Percentiles rank a stretch among this genome's conserved stretches.
phyloP scores from a whole-genome alignment of 108 stramenopile species.

The Cyclotella kingstonii region DNA sequence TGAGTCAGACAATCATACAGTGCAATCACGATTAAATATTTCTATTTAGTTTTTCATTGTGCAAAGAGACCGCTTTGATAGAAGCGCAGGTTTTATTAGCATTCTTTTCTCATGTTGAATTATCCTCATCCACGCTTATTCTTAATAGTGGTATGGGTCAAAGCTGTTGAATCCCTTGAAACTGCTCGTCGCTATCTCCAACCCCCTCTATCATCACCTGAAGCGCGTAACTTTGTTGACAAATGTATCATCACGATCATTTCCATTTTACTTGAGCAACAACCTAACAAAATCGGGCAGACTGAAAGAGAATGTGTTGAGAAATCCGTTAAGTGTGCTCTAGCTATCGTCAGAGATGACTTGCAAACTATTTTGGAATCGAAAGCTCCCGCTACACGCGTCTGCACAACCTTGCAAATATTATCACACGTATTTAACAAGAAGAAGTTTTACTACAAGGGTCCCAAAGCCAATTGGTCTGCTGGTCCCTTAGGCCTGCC shows the following conservation, averaged over 20 bases:
- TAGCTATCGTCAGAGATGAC: conserved; percentile 63
- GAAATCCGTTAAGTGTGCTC: conserved; percentile 57
- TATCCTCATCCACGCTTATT: not conserved
- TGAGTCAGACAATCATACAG: conserved; percentile 42
- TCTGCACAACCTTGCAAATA: conserved; percentile 40
- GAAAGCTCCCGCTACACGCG: not conserved
- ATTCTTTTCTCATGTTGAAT: conserved; percentile 1
- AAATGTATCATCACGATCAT: conserved; percentile 73
- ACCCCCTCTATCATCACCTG: conserved; percentile 4
- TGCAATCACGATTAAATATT: no score
- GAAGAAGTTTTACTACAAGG: conserved; percentile 80
- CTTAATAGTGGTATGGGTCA: conserved; percentile 72
- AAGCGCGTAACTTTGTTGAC: conserved; percentile 70
- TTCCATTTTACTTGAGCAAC: conserved; percentile 81
- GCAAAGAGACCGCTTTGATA: not conserved
- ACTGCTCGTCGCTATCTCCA: conserved; percentile 26
- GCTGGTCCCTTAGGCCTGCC: conserved; percentile 45
- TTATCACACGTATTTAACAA: conserved; percentile 66
- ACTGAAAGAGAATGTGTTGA: conserved; percentile 80
- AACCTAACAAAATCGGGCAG: conserved; percentile 67
- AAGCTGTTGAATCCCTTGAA: conserved; percentile 77
- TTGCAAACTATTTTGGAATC: conserved; percentile 33
- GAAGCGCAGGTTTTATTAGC: not conserved
- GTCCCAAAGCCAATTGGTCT: conserved; percentile 57
- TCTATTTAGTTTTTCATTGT: no score